These are phyloP conservation scores for Zygosaccharomyces sapae DNA, from an alignment of 1,139 yeast species.

Conservation along the genomic window DNA sequence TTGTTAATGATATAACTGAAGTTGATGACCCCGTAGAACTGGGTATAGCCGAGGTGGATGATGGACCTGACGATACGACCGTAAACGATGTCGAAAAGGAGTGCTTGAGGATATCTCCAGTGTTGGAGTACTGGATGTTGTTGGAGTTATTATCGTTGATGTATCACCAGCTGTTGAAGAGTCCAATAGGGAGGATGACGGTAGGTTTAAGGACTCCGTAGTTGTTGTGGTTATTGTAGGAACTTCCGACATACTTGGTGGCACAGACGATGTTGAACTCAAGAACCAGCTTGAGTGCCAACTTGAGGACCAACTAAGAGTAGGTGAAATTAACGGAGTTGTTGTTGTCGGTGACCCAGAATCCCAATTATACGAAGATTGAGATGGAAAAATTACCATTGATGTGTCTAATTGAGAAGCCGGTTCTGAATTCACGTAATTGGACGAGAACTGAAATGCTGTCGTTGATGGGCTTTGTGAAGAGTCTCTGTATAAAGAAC, in stretches of 20 bases:
- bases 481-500: neutral
- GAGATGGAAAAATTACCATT: neutral
- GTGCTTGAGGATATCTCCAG: no score
- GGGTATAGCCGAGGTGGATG: no score
- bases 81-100: no score
- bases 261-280: neutral
- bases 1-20: no score
- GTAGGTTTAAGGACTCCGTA: neutral
- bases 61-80: no score
- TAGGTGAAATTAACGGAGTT: neutral
- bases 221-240: neutral
- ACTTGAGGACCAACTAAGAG: neutral
- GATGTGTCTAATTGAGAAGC: neutral
- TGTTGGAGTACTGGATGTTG: no score
- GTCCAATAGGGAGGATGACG: no score
- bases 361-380: neutral
- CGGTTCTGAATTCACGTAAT: neutral
- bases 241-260: conserved; percentile 1
- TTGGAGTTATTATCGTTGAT: neutral
- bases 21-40: no score
- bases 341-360: neutral
- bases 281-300: conserved; percentile 6
- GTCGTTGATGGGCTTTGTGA: neutral
- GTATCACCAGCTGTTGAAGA: neutral
- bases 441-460: neutral